Evolutionary conservation across 805 yeast genomes (phyloP).

Genomic region (Candida montana): DNA sequence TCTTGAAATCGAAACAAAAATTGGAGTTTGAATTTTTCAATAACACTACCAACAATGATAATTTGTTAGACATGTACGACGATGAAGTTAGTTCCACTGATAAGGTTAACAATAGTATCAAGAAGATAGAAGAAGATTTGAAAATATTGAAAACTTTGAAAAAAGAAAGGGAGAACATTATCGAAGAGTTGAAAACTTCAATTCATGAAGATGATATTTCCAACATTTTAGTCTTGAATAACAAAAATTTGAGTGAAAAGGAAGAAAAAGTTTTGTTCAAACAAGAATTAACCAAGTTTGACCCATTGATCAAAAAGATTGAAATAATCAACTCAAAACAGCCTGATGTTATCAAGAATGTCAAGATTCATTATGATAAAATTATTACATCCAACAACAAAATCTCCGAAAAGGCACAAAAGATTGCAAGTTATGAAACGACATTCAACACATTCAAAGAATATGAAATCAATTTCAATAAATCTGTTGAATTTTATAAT

Average conservation of each 20-base stretch:
- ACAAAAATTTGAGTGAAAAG: conserved; percentile 42
- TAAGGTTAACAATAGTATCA: conserved; percentile 34
- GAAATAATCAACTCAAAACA: conserved; percentile 68
- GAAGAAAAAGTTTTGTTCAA: conserved; percentile 60
- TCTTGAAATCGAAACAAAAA: conserved; percentile 41
- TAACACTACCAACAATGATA: conserved; percentile 26
- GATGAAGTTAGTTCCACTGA: conserved; percentile 19
- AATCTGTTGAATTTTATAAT: conserved; percentile 61
- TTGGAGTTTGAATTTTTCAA: conserved; percentile 18
- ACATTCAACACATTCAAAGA: conserved; percentile 56
- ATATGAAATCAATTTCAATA: conserved; percentile 51
- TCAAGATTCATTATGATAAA: conserved; percentile 42
- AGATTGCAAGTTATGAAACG: conserved; percentile 37
- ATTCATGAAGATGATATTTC: conserved; percentile 85
- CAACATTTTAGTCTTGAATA: conserved; percentile 61
- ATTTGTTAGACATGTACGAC: conserved; percentile 69
- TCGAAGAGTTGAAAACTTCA: conserved; percentile 60
- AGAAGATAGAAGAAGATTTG: conserved; percentile 48
- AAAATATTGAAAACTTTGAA: conserved; percentile 58
- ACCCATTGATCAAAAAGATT: conserved; percentile 58
- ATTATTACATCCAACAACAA: conserved; percentile 37
- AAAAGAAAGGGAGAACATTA: conserved; percentile 54
- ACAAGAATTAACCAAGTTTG: conserved; percentile 72
- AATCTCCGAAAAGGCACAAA: conserved; percentile 35
- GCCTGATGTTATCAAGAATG: conserved; percentile 41